These are phyloP conservation scores for Ceratocystis huliohia DNA, from an alignment of 2,329 filamentous ascomycete species.

Conservation along the genomic window DNA sequence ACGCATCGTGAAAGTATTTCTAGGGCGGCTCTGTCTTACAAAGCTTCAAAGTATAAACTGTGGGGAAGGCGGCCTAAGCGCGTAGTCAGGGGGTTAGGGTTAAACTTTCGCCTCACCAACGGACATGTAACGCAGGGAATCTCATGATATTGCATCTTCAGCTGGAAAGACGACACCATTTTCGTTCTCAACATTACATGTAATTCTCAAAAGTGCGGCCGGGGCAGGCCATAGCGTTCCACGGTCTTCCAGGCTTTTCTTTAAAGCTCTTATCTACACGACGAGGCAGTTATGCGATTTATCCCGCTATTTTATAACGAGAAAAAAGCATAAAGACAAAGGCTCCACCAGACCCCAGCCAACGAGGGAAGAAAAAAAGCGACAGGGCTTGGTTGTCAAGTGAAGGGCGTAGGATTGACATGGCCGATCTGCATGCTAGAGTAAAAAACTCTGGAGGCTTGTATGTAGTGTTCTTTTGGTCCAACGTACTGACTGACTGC, in stretches of 20 bases:
- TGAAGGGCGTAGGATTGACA: conserved; percentile 17
- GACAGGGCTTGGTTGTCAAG: conserved; percentile 14
- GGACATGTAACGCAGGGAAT: background rate
- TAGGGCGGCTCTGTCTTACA: too few relatives aligned
- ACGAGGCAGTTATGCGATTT: background rate
- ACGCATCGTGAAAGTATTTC: too few relatives aligned
- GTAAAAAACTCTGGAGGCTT: background rate
- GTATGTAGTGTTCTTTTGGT: conserved; percentile 6
- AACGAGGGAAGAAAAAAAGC: background rate
- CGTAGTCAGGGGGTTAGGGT: background rate
- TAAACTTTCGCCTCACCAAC: background rate
- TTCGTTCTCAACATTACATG: background rate
- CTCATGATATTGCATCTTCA: background rate
- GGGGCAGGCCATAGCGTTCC: background rate
- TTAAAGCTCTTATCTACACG: background rate
- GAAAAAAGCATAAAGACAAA: background rate
- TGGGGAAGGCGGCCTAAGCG: background rate
- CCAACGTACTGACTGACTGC: background rate
- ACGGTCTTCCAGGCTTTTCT: background rate
- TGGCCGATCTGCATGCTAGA: background rate
- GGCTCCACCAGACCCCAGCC: background rate
- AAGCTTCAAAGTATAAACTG: background rate
- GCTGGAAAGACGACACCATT: background rate
- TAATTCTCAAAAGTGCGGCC: background rate
- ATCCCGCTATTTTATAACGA: background rate